Conservation (phyloP, 1,139 yeast species). For the Arxiozyma heterogenica region DNA sequence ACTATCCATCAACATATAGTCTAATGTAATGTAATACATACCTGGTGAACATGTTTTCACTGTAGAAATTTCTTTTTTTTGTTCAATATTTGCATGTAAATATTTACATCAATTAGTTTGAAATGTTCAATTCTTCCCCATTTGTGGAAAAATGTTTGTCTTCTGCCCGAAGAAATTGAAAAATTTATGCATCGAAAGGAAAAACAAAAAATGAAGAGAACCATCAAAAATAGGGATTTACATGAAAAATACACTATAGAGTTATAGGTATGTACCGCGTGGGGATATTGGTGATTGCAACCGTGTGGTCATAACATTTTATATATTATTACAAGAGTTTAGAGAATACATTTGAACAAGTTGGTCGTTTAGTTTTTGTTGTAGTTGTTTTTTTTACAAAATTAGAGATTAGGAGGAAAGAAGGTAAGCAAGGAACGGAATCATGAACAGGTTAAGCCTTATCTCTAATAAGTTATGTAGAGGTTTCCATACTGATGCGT, state of each 20-base stretch:
- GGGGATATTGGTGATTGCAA: no score
- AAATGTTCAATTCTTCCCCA: not conserved
- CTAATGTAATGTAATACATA: not conserved
- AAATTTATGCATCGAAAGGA: no score
- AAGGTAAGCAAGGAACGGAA: not conserved
- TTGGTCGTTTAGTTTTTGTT: no score
- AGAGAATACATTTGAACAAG: no score
- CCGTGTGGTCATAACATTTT: no score
- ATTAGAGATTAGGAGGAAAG: not conserved
- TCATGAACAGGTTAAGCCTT: not conserved
- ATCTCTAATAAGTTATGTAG: not conserved
- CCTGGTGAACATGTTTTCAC: not conserved
- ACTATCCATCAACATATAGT: not conserved
- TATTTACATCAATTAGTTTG: slow-evolving; percentile 1
- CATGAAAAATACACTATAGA: not conserved
- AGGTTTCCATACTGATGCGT: not conserved
- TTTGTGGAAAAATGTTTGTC: no score
- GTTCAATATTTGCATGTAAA: not conserved
- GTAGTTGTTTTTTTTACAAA: not conserved
- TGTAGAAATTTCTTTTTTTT: not conserved
- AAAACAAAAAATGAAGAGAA: not conserved
- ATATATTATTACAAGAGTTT: no score
- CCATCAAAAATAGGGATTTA: not conserved
- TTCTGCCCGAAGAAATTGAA: no score
- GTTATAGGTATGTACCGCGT: no score